Percentiles rank a stretch among this genome's conserved stretches.
Conservation (phyloP, 2,329 filamentous ascomycete genomes). For the Fonsecaea monophora region DNA sequence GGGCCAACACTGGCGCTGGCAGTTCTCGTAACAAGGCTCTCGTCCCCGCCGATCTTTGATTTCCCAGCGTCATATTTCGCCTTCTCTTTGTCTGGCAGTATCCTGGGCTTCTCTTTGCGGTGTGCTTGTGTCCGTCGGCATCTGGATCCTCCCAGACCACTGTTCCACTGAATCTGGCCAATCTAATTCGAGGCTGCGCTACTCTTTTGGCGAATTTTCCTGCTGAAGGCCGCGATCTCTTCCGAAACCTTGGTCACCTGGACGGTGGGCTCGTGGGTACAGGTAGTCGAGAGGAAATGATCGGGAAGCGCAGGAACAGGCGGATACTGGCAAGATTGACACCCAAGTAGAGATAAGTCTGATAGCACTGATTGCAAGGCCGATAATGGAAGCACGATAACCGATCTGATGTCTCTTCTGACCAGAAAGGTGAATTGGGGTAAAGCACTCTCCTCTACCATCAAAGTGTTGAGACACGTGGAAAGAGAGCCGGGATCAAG, state of each 20-base stretch:
- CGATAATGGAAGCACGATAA: slow-evolving; percentile 5
- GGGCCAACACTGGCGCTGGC: slow-evolving; percentile 19
- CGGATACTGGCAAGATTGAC: slow-evolving; percentile 11
- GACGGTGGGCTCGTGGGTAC: slow-evolving; percentile 9
- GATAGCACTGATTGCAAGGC: slow-evolving; percentile 12
- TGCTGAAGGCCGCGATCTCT: slow-evolving; percentile 8
- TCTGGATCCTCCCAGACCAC: background rate
- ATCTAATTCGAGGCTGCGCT: slow-evolving; percentile 3
- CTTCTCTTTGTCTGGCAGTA: slow-evolving; percentile 2
- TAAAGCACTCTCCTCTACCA: background rate
- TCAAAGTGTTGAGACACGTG: background rate
- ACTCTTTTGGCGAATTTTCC: background rate
- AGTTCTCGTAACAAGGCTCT: slow-evolving; percentile 30
- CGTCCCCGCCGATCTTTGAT: slow-evolving; percentile 24
- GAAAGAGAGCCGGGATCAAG: background rate
- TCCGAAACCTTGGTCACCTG: slow-evolving; percentile 19
- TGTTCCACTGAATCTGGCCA: background rate
- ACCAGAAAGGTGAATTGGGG: background rate
- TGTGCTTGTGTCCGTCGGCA: slow-evolving; percentile 5
- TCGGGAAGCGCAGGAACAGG: slow-evolving; percentile 15
- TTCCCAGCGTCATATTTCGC: slow-evolving; percentile 29
- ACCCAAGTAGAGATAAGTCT: slow-evolving; percentile 9
- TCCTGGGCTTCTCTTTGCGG: background rate
- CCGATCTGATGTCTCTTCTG: background rate
- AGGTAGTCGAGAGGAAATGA: background rate